Conservation (phyloP, 306 rosid species). For the Dryas drummondii region DNA sequence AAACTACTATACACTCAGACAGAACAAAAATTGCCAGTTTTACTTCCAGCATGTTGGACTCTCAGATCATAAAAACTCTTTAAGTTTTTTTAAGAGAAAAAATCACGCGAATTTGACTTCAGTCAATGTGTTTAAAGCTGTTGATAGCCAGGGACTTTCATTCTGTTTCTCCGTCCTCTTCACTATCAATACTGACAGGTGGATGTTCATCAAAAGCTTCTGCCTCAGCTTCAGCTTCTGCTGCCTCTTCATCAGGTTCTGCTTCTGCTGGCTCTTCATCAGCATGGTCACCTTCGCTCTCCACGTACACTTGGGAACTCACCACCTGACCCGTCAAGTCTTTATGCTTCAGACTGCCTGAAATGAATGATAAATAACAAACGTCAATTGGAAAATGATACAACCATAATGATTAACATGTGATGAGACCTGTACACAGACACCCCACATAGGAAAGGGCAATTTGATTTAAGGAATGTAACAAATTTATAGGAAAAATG, state of each 20-base stretch:
- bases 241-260: constrained; percentile 9
- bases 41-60: background rate
- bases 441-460: background rate
- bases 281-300: constrained; percentile 9
- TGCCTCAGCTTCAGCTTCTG: background rate
- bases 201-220: constrained; percentile 23
- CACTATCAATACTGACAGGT: constrained; percentile 24
- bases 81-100: too few relatives aligned
- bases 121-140: background rate
- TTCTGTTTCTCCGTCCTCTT: constrained; percentile 27
- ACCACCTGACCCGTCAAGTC: constrained; percentile 40
- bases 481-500: background rate
- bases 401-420: background rate
- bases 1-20: background rate
- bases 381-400: background rate
- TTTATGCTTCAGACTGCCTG: constrained; percentile 45
- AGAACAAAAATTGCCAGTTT: background rate
- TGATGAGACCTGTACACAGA: background rate
- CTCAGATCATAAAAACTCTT: background rate
- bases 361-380: background rate
- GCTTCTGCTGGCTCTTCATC: constrained; percentile 24
- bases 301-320: constrained; percentile 40
- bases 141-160: background rate
- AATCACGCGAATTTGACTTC: constrained; percentile 13
- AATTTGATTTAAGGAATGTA: background rate